Evolutionary conservation across 2,329 filamentous ascomycete species (phyloP).

Genomic region (Monosporascus sp.): DNA sequence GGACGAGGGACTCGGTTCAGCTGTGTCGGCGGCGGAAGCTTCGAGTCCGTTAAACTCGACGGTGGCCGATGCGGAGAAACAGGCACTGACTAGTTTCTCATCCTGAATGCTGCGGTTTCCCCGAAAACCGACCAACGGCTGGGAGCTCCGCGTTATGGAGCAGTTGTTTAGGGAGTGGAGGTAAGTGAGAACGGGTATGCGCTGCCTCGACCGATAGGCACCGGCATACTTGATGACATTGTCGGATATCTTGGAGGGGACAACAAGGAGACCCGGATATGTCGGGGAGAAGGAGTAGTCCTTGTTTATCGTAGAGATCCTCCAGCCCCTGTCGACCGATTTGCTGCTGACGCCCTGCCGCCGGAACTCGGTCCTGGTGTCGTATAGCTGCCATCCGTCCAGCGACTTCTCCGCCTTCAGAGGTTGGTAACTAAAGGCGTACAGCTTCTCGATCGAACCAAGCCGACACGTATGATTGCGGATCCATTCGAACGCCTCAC

Average conservation of each 20-base stretch:
- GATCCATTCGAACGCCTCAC: slow-evolving; percentile 84
- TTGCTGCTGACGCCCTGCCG: slow-evolving; percentile 84
- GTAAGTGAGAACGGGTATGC: slow-evolving; percentile 87
- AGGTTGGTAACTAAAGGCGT: slow-evolving; percentile 82
- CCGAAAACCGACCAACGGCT: slow-evolving; percentile 81
- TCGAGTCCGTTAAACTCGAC: slow-evolving; percentile 32
- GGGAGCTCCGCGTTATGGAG: slow-evolving; percentile 90
- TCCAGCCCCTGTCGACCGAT: slow-evolving; percentile 74
- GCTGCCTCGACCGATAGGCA: slow-evolving; percentile 78
- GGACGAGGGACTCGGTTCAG: slow-evolving; percentile 35
- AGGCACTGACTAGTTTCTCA: slow-evolving; percentile 86
- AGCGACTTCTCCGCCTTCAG: slow-evolving; percentile 66
- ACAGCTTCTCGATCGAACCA: slow-evolving; percentile 78
- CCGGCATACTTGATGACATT: slow-evolving; percentile 92
- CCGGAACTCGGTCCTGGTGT: slow-evolving; percentile 78
- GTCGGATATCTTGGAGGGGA: slow-evolving; percentile 89
- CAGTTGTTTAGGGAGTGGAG: slow-evolving; percentile 97
- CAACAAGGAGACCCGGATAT: slow-evolving; percentile 79
- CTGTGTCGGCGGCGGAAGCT: slow-evolving; percentile 23
- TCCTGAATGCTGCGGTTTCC: slow-evolving; percentile 92
- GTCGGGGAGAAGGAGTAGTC: slow-evolving; percentile 91
- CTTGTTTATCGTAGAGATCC: slow-evolving; percentile 81
- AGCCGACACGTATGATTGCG: slow-evolving; percentile 75
- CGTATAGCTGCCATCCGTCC: slow-evolving; percentile 80
- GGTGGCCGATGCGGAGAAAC: slow-evolving; percentile 68